Evolutionary conservation across 2,329 filamentous ascomycete species (phyloP), one percentile per base, ranked within the genome.

Genomic region (Cyphellophora europaea): DNA sequence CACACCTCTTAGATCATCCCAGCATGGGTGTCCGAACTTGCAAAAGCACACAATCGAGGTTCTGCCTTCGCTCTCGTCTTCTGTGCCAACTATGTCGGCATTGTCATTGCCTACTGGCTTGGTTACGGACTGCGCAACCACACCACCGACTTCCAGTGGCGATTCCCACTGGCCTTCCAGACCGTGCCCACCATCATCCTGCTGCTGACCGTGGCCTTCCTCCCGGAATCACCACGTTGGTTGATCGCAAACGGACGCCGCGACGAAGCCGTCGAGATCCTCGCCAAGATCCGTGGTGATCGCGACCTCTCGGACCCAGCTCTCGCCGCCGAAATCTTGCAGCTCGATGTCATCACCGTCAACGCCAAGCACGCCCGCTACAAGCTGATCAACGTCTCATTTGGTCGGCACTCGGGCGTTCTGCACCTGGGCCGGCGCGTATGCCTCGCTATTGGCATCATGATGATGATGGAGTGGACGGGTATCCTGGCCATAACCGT

Each of bases 291-390:
- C 46, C 65, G 71, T 42, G 68, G 68, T 11, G 71, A 73, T 45
- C 71, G 67, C 2, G 59, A 72, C 30, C 48, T 47, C 5, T 51
- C 61, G 21, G 71, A 67, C 1, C 54, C 64, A 10, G 62, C 76
- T 8, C 70, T 77, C 18, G 61, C 65, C 33, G 71, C 70, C 8
- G 76, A 80, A 47, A 69, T 77, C 46, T 65, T 65, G 1, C 72
- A 79, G 51, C 79, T 79, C 43, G 59, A 68, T 30, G 62, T 66
- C 5, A 72, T 36, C 27, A 18, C 30, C 21, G 16, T 15, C 27
- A 29, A 23, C 8, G 33, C 23, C 14, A 23, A 14, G 11, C 19
- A 25, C 33, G 8, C 27, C 10, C 33, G 33, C 15, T 36, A 36
- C 27, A 14, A 12, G 10, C 25, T 30, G 16, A 23, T 29, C 27